A percentile compares a stretch with the other conserved stretches of the same genome.
Evolutionary conservation across 169 alveolate species (phyloP).

Genomic region (Cryptosporidium ryanae): DNA sequence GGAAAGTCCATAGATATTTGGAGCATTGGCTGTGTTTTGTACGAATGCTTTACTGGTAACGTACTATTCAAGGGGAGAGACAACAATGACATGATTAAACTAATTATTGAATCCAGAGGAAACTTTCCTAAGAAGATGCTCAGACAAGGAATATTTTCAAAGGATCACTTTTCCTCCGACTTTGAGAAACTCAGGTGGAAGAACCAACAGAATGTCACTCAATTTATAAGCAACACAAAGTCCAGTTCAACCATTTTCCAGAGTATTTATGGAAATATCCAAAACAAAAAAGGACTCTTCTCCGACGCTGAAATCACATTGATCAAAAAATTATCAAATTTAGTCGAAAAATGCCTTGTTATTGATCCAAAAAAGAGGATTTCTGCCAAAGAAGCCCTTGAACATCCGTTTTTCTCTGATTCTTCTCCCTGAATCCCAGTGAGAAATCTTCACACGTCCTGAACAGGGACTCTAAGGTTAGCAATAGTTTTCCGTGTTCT

Average conservation of each 20-base stretch:
- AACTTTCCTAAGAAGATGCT: constrained; percentile 91
- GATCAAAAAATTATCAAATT: constrained; percentile 89
- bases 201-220: constrained; percentile 82
- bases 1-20: constrained; percentile 94
- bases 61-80: constrained; percentile 94
- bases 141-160: constrained; percentile 87
- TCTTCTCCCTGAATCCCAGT: no score
- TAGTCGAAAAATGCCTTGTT: constrained; percentile 92
- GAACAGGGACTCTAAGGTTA: no score
- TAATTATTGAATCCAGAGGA: constrained; percentile 94
- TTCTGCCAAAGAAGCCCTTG: constrained; percentile 95
- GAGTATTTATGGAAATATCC: constrained; percentile 81
- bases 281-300: neutral
- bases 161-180: constrained; percentile 88
- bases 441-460: no score
- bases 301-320: constrained; percentile 75
- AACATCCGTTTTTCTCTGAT: constrained; percentile 89
- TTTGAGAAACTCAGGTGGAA: constrained; percentile 81
- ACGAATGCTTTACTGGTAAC: constrained; percentile 97
- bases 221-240: constrained; percentile 78
- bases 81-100: constrained; percentile 95
- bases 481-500: no score
- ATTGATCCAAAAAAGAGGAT: constrained; percentile 95
- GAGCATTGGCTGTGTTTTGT: constrained; percentile 96
- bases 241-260: constrained; percentile 78